These are phyloP conservation scores for Pterocarpus santalinus DNA, from an alignment of 306 rosid species.

Conservation along the genomic window DNA sequence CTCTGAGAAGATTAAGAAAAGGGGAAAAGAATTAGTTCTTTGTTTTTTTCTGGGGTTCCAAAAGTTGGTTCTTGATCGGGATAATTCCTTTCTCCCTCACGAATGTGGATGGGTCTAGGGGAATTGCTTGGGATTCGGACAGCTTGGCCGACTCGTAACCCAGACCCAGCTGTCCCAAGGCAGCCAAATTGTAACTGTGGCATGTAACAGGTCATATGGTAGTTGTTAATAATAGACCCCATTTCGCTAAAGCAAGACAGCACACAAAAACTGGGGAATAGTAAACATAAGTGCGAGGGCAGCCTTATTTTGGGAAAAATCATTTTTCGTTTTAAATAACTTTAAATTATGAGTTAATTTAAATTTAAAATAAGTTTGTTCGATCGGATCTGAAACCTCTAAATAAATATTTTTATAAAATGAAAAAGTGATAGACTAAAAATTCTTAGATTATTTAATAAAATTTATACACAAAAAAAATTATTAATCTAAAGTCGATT, in stretches of 20 bases:
- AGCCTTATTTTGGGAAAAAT: too few species aligned
- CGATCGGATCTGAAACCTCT: too few species aligned
- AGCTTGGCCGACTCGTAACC: not conserved
- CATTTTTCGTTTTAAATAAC: too few species aligned
- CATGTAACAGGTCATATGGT: not conserved
- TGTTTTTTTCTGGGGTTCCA: not conserved
- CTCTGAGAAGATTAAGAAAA: not conserved
- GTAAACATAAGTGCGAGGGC: not conserved
- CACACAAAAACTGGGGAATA: not conserved
- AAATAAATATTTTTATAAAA: too few species aligned
- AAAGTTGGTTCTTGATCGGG: not conserved
- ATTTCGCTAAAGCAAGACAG: not conserved
- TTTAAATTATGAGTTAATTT: too few species aligned
- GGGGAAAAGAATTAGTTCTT: not conserved
- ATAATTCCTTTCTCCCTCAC: not conserved
- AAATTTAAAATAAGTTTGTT: too few species aligned
- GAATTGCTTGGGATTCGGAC: conserved; percentile 6
- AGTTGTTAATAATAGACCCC: not conserved
- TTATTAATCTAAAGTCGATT: too few species aligned
- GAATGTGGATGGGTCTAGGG: not conserved
- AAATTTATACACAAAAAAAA: too few species aligned
- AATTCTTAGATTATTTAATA: too few species aligned
- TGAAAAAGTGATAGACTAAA: too few species aligned
- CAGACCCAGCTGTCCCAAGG: conserved; percentile 25
- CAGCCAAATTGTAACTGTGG: not conserved